A percentile compares a stretch with the other conserved stretches of the same genome.
These are phyloP conservation scores for Balansia obtecta DNA, from an alignment of 2,329 filamentous ascomycete species.

Conservation along the genomic window DNA sequence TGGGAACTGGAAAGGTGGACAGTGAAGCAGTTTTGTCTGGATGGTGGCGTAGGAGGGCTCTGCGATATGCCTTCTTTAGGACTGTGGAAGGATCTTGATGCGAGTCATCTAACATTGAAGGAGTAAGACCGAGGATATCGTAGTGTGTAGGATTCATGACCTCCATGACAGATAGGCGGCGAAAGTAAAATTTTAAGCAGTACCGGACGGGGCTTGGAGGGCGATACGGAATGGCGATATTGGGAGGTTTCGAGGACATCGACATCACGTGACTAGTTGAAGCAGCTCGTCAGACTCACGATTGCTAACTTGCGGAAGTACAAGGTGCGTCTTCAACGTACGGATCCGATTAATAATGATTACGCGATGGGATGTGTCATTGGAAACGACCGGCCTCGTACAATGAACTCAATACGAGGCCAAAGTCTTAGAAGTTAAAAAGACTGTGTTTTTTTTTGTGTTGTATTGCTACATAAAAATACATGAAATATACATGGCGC, in stretches of 20 bases:
- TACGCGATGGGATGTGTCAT: background rate
- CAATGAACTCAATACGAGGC: too few species aligned
- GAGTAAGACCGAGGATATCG: conserved; percentile 44
- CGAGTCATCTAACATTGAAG: conserved; percentile 30
- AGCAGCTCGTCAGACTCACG: background rate
- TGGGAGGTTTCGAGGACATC: background rate
- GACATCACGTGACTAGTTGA: conserved; percentile 7
- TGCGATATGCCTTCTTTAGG: conserved; percentile 51
- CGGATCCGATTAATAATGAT: background rate
- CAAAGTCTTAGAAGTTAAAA: background rate
- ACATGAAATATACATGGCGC: conserved; percentile 21
- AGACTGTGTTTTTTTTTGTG: background rate
- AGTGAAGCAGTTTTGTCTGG: conserved; percentile 39
- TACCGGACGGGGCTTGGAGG: too few species aligned
- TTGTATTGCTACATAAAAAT: conserved; percentile 18
- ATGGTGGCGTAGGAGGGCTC: conserved; percentile 52
- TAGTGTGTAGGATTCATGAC: conserved; percentile 37
- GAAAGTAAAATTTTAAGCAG: background rate
- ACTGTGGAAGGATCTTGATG: conserved; percentile 30
- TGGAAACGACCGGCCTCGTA: background rate
- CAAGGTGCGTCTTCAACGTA: background rate
- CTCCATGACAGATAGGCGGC: background rate
- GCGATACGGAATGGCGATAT: background rate
- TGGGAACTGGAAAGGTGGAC: conserved; percentile 4
- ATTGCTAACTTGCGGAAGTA: background rate